A percentile compares a stretch with the other conserved stretches of the same genome.
These are phyloP conservation scores for Penicillium chermesinum DNA, from an alignment of 495 filamentous ascomycete species.

Conservation along the genomic window DNA sequence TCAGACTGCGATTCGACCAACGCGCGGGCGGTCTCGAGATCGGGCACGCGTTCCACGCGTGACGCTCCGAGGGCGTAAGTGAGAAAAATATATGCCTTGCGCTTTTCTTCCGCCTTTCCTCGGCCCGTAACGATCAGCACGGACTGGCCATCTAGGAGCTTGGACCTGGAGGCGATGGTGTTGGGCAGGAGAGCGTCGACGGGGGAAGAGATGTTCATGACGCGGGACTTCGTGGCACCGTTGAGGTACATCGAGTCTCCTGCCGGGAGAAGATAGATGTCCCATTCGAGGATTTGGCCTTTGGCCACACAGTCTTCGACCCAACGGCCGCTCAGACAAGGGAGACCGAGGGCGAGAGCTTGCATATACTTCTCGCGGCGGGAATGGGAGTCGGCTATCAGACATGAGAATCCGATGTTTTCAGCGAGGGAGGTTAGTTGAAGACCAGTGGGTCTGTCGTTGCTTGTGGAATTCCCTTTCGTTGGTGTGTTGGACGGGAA, in stretches of 20 bases:
- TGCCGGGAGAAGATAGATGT: constrained; percentile 77
- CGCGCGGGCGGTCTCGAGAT: constrained; percentile 53
- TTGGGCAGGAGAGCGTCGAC: constrained; percentile 49
- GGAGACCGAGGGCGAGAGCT: constrained; percentile 83
- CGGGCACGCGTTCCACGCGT: constrained; percentile 57
- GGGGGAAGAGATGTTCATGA: constrained; percentile 55
- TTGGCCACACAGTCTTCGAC: constrained; percentile 64
- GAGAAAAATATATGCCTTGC: constrained; percentile 65
- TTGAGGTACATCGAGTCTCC: constrained; percentile 73
- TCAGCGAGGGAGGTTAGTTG: constrained; percentile 45
- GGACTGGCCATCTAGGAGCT: constrained; percentile 58
- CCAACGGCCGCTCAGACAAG: constrained; percentile 79
- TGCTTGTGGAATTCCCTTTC: constrained; percentile 14
- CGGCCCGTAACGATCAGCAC: constrained; percentile 74
- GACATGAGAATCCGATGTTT: constrained; percentile 67
- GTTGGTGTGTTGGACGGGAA: constrained; percentile 25
- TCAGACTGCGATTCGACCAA: constrained; percentile 47
- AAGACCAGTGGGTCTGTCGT: constrained; percentile 27
- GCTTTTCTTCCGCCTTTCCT: constrained; percentile 56
- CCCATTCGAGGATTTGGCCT: constrained; percentile 62
- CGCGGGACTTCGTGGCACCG: constrained; percentile 71
- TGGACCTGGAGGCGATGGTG: constrained; percentile 52
- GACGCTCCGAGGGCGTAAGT: constrained; percentile 72
- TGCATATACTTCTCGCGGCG: constrained; percentile 94
- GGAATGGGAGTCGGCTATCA: constrained; percentile 83